Evolutionary conservation across 768 basidiomycete species (phyloP).

Genomic region (Cyathus striatus): DNA sequence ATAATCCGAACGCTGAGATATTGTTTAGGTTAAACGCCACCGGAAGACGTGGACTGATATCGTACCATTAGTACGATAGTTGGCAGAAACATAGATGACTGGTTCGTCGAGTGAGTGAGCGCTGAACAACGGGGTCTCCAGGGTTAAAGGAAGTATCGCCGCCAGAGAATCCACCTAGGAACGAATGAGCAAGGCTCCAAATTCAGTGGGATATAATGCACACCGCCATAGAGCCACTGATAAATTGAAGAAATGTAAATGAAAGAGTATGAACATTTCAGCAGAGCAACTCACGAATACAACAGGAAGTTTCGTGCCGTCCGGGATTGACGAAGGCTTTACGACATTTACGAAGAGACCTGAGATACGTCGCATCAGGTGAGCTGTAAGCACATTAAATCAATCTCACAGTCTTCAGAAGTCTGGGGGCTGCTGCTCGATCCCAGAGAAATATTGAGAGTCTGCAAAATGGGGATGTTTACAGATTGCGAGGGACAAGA

Average conservation of each 20-base stretch:
- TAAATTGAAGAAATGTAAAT: too few species aligned
- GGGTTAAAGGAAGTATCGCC: background rate
- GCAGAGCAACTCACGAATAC: constrained; percentile 7
- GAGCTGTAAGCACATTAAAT: background rate
- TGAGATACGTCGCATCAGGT: too few species aligned
- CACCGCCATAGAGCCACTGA: constrained; percentile 13
- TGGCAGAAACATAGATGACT: constrained; percentile 14
- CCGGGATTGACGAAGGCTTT: constrained; percentile 1
- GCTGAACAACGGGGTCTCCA: constrained; percentile 8
- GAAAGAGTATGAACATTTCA: too few species aligned
- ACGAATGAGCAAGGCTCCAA: too few species aligned
- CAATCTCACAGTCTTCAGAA: constrained; percentile 1
- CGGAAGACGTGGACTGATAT: constrained; percentile 3
- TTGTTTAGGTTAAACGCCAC: background rate
- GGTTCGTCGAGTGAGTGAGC: constrained; percentile 11
- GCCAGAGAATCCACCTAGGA: background rate
- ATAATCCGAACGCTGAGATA: constrained; percentile 31
- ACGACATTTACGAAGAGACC: constrained; percentile 12
- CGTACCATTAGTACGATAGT: constrained; percentile 28
- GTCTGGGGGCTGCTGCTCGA: background rate
- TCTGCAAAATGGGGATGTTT: background rate
- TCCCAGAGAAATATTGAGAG: background rate
- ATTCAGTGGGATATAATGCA: too few species aligned
- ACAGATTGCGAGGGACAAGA: background rate
- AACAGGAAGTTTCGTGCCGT: constrained; percentile 7